Conservation (phyloP, 306 rosid species). For the Begonia fuchsioides region DNA sequence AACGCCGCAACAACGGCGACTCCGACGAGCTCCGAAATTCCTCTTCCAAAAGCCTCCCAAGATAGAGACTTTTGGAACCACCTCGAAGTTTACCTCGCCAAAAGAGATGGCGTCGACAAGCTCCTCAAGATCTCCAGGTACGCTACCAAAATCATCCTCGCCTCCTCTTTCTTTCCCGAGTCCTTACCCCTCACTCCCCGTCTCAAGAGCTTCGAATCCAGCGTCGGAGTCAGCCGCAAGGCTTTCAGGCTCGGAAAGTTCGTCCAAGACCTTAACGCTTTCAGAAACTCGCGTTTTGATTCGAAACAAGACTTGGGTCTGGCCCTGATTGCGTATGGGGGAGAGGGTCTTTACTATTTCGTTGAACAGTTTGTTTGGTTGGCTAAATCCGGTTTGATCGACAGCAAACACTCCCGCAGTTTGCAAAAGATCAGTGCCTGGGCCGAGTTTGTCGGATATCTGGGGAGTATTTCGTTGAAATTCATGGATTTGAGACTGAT, state of each 20-base stretch:
- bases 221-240: conserved; percentile 77
- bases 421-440: conserved; percentile 37
- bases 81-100: conserved; percentile 67
- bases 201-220: conserved; percentile 70
- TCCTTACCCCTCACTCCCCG: conserved; percentile 33
- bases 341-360: conserved; percentile 70
- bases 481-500: conserved; percentile 35
- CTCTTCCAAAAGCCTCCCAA: conserved; percentile 10
- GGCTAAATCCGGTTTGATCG: conserved; percentile 57
- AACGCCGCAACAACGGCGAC: conserved; percentile 7
- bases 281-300: conserved; percentile 26
- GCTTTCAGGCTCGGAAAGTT: conserved; percentile 88
- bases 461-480: conserved; percentile 45
- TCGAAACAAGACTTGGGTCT: conserved; percentile 15
- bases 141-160: conserved; percentile 53
- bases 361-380: conserved; percentile 81
- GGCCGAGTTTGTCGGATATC: conserved; percentile 41
- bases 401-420: conserved; percentile 17
- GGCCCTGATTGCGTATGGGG: conserved; percentile 51
- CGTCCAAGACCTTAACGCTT: conserved; percentile 70
- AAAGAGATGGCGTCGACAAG: conserved; percentile 91
- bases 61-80: conserved; percentile 47
- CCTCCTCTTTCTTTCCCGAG: conserved; percentile 39
- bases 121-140: conserved; percentile 77
- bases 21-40: conserved; percentile 12